Evolutionary conservation across 1,284 basidiomycete species (phyloP), one percentile per base, ranked within the genome.

Genomic region (Apiotrichum gracile): DNA sequence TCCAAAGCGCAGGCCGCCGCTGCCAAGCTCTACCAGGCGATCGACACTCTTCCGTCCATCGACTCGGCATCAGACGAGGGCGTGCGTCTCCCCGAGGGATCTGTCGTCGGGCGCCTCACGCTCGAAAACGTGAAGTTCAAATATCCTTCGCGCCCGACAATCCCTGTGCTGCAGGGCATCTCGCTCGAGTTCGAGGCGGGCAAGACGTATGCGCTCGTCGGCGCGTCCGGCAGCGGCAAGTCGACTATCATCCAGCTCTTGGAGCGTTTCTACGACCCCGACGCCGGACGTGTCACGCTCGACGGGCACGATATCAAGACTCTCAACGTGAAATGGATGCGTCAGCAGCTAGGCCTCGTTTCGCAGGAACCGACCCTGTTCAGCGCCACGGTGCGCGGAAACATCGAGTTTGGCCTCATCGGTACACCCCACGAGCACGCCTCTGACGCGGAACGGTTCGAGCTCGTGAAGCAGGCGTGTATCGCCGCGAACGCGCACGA

Each of bases 211-310:
- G 91, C 91, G 6, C 82, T 96, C 38, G 92, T 96, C 51, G 91
- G 92, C 48, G 89, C 89, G 4, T 89, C 86, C 42, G 92, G 91
- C 5, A 88, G 85, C n/a, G 92, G 92, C 22, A 96, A 97, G 71
- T 88, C 85, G 2, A 76, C 76, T 0, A 77, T 88, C 47, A 80
- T 91, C 42, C 82, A 84, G 13, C 81, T 91, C 17, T 82, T 91
- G 27, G 87, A 91, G 71, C 83, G 89, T 8, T 91, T 92, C 79
- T 93, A 94, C 70, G 92, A 97, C 66, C 90, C 91, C 2, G 13
- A 25, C 21, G 33, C 13, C 3, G 93, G 93, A 7, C 39, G 34
- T 6, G 83, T 96, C 67, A 83, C 80, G 60, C 79, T 97, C 16
- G 92, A 96, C 59, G 91, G 91, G 6, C 67, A 79, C 37, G 81